These are phyloP conservation scores for Trichosporon sp. DNA, from an alignment of 1,284 basidiomycete genomes.

Conservation along the genomic window DNA sequence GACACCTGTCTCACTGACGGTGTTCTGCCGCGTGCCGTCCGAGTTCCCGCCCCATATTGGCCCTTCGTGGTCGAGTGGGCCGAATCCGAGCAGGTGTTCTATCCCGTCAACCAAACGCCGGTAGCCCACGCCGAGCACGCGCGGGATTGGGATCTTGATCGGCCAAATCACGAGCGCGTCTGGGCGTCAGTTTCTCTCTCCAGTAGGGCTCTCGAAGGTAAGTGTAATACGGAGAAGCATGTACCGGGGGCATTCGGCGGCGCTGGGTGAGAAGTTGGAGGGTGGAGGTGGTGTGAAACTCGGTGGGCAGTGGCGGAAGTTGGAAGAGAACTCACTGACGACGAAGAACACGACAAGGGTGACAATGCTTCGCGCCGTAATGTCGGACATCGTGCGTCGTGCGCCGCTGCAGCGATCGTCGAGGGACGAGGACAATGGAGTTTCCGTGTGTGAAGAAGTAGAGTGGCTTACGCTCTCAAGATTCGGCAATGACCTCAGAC, in stretches of 20 bases:
- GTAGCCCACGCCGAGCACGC: neutral
- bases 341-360: slow-evolving; percentile 72
- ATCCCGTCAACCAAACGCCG: neutral
- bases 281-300: too few species aligned
- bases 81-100: neutral
- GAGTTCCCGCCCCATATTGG: slow-evolving; percentile 6
- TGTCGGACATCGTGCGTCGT: slow-evolving; percentile 23
- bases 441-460: neutral
- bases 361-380: slow-evolving; percentile 61
- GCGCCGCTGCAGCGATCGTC: neutral
- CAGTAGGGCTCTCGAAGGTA: too few species aligned
- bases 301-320: neutral
- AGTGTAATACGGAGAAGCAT: too few species aligned
- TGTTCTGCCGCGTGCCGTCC: slow-evolving; percentile 13
- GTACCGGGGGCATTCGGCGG: too few species aligned
- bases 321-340: slow-evolving; percentile 63
- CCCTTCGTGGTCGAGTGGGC: neutral
- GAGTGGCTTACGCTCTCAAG: neutral
- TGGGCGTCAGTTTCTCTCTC: neutral
- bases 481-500: neutral
- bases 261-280: too few species aligned
- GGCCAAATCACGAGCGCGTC: slow-evolving; percentile 32
- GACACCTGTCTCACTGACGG: neutral
- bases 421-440: neutral
- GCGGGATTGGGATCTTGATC: slow-evolving; percentile 25